Conservation (phyloP, 1,139 yeast species). For the Candida sp. region DNA sequence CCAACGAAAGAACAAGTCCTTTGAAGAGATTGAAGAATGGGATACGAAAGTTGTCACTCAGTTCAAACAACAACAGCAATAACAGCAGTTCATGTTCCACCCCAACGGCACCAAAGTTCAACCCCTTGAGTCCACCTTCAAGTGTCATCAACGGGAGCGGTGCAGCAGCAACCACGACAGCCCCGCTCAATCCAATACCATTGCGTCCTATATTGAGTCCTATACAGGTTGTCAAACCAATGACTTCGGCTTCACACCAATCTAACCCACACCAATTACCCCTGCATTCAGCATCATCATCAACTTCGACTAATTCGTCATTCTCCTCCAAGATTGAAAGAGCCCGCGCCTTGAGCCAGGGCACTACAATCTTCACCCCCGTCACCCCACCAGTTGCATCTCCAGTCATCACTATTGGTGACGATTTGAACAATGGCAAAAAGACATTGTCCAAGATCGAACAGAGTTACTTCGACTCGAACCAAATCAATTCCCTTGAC, state of each 20-base stretch:
- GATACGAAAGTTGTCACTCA: constrained; percentile 35
- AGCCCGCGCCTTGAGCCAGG: constrained; percentile 16
- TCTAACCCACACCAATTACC: constrained; percentile 3
- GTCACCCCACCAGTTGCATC: constrained; percentile 42
- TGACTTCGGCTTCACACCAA: constrained; percentile 4
- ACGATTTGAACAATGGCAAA: constrained; percentile 33
- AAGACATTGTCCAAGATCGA: constrained; percentile 37
- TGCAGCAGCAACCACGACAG: constrained; percentile 15
- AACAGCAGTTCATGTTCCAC: constrained; percentile 9
- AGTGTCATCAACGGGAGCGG: constrained; percentile 2
- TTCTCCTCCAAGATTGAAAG: constrained; percentile 12
- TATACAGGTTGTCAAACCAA: constrained; percentile 8
- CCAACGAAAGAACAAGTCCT: constrained; percentile 14
- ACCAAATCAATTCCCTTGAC: constrained; percentile 22
- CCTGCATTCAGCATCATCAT: constrained; percentile 13
- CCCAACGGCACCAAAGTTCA: constrained; percentile 21
- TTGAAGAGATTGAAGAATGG: constrained; percentile 36
- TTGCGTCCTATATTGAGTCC: constrained; percentile 14
- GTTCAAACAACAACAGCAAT: constrained; percentile 10
- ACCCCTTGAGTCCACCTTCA: constrained; percentile 15
- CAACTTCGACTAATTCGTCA: constrained; percentile 14
- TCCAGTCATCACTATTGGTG: constrained; percentile 47
- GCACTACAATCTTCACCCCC: constrained; percentile 18
- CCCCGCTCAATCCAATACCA: constrained; percentile 8
- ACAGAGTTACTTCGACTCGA: constrained; percentile 38